Base-by-base conservation (phyloP, 192 early-diverging fungal species). In the Obelidium mucronatum region DNA sequence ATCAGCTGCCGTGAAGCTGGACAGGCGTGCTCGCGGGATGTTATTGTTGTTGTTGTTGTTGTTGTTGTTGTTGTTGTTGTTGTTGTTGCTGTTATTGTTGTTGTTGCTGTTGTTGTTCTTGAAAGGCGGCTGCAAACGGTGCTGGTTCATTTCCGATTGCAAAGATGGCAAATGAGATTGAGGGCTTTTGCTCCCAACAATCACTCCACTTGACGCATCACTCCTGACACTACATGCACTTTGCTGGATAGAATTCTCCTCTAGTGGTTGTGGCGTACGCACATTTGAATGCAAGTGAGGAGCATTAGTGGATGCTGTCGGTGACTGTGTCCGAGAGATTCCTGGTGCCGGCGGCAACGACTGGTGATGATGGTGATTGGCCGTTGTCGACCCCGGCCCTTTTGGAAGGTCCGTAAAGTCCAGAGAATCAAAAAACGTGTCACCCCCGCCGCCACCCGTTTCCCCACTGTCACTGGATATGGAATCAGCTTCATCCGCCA, bases 341-440 rank as follows among this genome's bases (percentile, higher is more conserved):
- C 19, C 19, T 15, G 44, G 44, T n/a, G n/a, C n/a, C n/a, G n/a
- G n/a, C n/a, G n/a, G n/a, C n/a, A n/a, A n/a, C n/a, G n/a, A n/a
- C n/a, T n/a, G n/a, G n/a, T n/a, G n/a, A n/a, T n/a, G n/a, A n/a
- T n/a, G n/a, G n/a, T n/a, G n/a, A n/a, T n/a, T 22, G 22, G 48
- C 8, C 48, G 48, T 51, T 8, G 48, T 22, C 48, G 48, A 22
- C 8, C 15, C 26, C 8, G 33, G 24, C 62, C n/a, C 36, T 24
- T 68, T 68, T n/a, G 66, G 48, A 6, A 51, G 30, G 33, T 74
- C 72, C 6, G 31, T 6, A 33, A 74, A 74, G 31, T 74, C 72
- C 19, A 74, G 59, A 15, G 59, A 36, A 59, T 74, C 72, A 40
- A 74, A 74, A 42, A 74, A 74, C 39, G 62, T 34, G 24, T 74